A percentile compares a stretch with the other conserved stretches of the same genome.
Conservation (phyloP, 2,329 filamentous ascomycete genomes). For the Metarhizium sp. region DNA sequence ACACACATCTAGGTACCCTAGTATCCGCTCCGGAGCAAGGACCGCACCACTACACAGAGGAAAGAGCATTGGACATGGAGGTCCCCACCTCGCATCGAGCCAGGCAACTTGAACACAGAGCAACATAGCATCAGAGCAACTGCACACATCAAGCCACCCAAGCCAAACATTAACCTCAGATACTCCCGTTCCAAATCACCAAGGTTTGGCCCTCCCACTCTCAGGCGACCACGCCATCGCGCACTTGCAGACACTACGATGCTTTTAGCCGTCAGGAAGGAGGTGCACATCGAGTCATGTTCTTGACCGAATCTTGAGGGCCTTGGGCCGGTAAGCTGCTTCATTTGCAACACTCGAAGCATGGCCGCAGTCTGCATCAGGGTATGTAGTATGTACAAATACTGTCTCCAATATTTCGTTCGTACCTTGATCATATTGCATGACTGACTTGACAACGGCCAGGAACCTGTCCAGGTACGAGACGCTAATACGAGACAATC, state of each 20-base stretch:
- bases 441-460: not conserved
- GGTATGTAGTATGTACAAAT: too few relatives aligned
- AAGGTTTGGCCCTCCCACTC: not conserved
- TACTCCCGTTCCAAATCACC: not conserved
- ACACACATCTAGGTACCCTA: too few relatives aligned
- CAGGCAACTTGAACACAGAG: not conserved
- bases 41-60: too few relatives aligned
- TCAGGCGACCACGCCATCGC: not conserved
- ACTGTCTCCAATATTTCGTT: too few relatives aligned
- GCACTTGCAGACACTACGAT: not conserved
- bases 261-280: not conserved
- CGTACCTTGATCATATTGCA: too few relatives aligned
- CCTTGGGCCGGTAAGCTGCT: too few relatives aligned
- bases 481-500: not conserved
- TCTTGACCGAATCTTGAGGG: not conserved
- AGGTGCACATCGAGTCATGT: not conserved
- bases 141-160: not conserved
- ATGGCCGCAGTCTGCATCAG: too few relatives aligned
- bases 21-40: not conserved
- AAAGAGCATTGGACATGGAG: not conserved
- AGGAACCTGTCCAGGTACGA: not conserved
- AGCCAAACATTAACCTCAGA: not conserved
- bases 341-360: too few relatives aligned
- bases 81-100: not conserved
- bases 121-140: not conserved